A percentile compares a stretch with the other conserved stretches of the same genome.
These are phyloP conservation scores for Pseudogymnoascus sp. DNA, from an alignment of 2,329 filamentous ascomycete genomes.

Conservation along the genomic window DNA sequence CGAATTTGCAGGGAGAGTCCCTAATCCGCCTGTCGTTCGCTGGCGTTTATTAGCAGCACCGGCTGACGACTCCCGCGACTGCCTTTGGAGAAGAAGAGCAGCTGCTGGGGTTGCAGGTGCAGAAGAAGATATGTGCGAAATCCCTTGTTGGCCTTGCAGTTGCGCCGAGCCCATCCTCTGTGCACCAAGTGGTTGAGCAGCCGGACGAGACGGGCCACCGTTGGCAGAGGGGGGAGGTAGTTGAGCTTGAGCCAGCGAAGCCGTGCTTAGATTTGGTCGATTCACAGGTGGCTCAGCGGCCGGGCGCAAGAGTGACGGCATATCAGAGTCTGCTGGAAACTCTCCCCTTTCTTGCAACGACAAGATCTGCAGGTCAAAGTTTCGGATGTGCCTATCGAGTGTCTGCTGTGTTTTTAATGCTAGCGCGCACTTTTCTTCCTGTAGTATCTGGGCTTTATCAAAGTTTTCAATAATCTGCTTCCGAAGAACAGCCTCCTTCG, in stretches of 20 bases:
- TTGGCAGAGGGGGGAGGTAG: slow-evolving; percentile 20
- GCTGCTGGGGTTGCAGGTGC: slow-evolving; percentile 54
- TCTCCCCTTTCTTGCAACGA: slow-evolving; percentile 52
- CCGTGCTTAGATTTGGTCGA: slow-evolving; percentile 17
- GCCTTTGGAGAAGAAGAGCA: slow-evolving; percentile 50
- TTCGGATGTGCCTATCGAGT: slow-evolving; percentile 55
- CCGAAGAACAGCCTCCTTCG: slow-evolving; percentile 63
- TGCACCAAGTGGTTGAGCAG: slow-evolving; percentile 16
- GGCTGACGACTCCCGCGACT: slow-evolving; percentile 49
- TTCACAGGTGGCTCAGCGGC: slow-evolving; percentile 36
- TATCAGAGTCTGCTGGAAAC: slow-evolving; percentile 41
- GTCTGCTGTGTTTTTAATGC: slow-evolving; percentile 54
- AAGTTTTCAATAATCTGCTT: slow-evolving; percentile 61
- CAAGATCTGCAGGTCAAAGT: slow-evolving; percentile 56
- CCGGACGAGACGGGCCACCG: slow-evolving; percentile 21
- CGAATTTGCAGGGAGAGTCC: slow-evolving; percentile 42
- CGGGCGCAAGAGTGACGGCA: slow-evolving; percentile 53
- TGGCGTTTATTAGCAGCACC: slow-evolving; percentile 51
- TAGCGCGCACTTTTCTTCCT: slow-evolving; percentile 66
- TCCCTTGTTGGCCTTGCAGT: slow-evolving; percentile 19
- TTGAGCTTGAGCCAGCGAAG: slow-evolving; percentile 19
- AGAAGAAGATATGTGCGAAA: slow-evolving; percentile 32
- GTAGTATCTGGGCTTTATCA: slow-evolving; percentile 58
- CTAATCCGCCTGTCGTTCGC: slow-evolving; percentile 34
- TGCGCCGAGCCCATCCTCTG: slow-evolving; percentile 13